Base-by-base conservation (phyloP, 2,329 filamentous ascomycete species). In the Clonostachys rhizophaga region DNA sequence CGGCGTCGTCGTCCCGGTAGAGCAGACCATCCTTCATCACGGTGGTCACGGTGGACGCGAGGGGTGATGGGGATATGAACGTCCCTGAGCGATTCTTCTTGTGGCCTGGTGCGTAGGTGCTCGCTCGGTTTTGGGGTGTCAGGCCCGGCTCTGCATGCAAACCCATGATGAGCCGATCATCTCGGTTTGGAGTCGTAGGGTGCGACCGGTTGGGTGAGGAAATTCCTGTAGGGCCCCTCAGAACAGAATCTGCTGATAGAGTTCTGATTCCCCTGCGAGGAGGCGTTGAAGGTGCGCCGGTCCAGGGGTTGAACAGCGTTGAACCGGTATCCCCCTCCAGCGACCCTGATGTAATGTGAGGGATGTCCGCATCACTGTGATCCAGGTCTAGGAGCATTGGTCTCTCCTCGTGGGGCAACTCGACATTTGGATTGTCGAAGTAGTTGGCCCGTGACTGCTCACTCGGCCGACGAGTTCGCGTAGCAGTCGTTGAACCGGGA, bases 31-130 rank as follows among this genome's bases (percentile, higher is more conserved):
- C 79, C 40, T 78, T 75, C 40, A 83, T 75, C 1, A 79, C 77
- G 0, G 76, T 76, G 16, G 71, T 79, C 36, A 83, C 75, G 2
- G 79, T 81, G 0, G 78, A 81, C 2, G 78, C 80, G 34, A 83
- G 68, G 1, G 79, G 79, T 1, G 79, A 82, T 11, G 79, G 79
- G 4, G 78, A 82, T 50, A 81, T 79, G 36, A 83, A 72, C 3
- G 73, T 70, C 34, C 72, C 72, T 30, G 70, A 50, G 54, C 63
- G 52, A 55, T 61, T 51, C 57, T 61, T 51, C 54, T 40, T 54
- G 59, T 46, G 50, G 59, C 44, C 54, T 67, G 42, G 42, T 24
- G 35, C 35, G 16, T n/a, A 34, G 57, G 57, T 63, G 47, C 54
- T 53, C 49, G 34, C 58, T 58, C 20, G 55, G 50, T 9, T 54